Evolutionary conservation across 1,284 basidiomycete genomes (phyloP).

Genomic region (Jaminaea rosea): DNA sequence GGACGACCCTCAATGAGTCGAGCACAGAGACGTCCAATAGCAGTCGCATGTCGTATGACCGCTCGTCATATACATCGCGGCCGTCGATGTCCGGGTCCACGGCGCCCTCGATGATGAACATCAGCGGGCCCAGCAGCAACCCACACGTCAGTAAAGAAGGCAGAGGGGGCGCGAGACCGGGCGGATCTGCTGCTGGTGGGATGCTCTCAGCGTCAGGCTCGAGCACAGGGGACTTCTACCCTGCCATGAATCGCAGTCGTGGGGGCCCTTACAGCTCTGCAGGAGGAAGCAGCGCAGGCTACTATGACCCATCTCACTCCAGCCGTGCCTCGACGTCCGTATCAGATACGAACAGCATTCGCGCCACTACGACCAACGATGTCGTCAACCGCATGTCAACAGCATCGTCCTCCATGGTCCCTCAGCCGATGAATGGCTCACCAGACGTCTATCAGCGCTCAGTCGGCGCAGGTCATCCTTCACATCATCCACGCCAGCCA

Average conservation of each 20-base stretch:
- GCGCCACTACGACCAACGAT: background rate
- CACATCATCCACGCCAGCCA: no score
- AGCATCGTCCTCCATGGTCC: background rate
- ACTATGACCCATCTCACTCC: no score
- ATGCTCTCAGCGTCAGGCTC: no score
- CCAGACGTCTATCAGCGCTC: no score
- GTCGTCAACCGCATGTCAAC: conserved; percentile 13
- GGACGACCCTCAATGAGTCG: background rate
- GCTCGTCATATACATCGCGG: background rate
- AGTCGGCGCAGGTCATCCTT: no score
- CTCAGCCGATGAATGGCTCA: background rate
- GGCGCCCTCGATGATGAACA: background rate
- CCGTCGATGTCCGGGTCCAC: background rate
- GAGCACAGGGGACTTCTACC: no score
- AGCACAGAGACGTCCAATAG: background rate
- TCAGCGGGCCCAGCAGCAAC: conserved; percentile 7
- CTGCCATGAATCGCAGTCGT: no score
- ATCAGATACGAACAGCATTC: no score
- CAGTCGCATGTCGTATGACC: background rate
- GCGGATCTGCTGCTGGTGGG: background rate
- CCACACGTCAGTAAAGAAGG: conserved; percentile 2
- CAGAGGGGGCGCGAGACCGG: background rate
- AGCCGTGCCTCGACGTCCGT: no score
- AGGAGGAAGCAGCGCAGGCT: no score
- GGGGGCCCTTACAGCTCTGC: no score